Base-by-base conservation (phyloP, 2,329 filamentous ascomycete genomes). In the Fusarium odoratissimum region DNA sequence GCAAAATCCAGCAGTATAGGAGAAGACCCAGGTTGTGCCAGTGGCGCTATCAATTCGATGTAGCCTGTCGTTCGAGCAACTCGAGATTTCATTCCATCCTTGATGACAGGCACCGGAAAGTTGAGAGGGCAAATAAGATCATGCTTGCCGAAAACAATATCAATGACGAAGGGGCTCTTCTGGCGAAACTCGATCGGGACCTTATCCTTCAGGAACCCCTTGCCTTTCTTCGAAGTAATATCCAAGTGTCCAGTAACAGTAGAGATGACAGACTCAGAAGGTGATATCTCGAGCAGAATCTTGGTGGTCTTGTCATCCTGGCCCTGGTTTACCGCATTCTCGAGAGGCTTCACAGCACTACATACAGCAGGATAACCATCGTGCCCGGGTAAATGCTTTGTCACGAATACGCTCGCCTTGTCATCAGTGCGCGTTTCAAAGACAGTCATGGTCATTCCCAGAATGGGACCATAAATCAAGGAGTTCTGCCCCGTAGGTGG, bases 61-160 rank as follows among this genome's bases (percentile, higher is more conserved):
- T 85, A 87, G 14, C 77, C 76, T 4, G 84, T 84, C 28, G 77
- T 84, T 37, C 85, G 82, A 40, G 83, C 85, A 30, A 87, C 78
- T 17, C 83, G 82, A 4, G 79, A 83, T 64, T 76, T 83, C 69
- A 78, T 79, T 13, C 74, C 76, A 8, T 79, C 76, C 19, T 79
- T 78, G 19, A 76, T 75, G 14, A 87, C 76, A 0, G 85, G 85
- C 0, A 80, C 59, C 1, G 84, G 84, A 58, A 84, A 88, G 4
- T 72, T 77, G 4, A 86, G 48, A 4, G 81, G 75, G 12, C 77
- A 80, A 3, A 82, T 61, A 4, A 82, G 71, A 14, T 71, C 56
- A 5, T 75, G 58, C 6, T 80, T 67, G 7, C 78, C 82, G 61
- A 87, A 82, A 16, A 82, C 76, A 21, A 87, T 72, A 8, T 85